Base-by-base conservation (phyloP, 139 green algal species). In the Asterochloris erici region DNA sequence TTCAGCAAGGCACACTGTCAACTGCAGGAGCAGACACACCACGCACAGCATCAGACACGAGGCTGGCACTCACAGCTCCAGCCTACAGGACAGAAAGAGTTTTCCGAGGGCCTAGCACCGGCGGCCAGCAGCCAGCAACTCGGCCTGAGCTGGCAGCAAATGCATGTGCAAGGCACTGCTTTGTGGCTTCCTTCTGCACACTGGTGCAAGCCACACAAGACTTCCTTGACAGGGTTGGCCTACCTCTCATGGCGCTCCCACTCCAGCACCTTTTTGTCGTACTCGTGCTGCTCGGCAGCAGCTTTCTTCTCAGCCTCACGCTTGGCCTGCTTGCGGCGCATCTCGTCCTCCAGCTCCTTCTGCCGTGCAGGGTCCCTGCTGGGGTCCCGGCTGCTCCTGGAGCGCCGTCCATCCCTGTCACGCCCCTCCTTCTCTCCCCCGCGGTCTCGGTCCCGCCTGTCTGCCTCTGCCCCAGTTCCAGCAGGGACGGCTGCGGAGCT, bases 191-290 rank as follows among this genome's bases (percentile, higher is more conserved):
- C 38, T 54, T 54, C 2, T 54, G 38, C 38, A 54, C 4, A 54
- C 38, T 54, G 38, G 6, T 6, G 2, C 38, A 54, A 6, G 38
- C 38, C 38, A 54, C 6, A 6, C 38, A 54, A 54, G 38, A 54
- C 38, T 54, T 54, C 4, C 38, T 2, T 6, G 2, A 54, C 38
- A 54, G 38, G 38, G 38, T 54, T 54, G 38, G 38, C 38, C 14
- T 76, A 90, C 87, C 87, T 79, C 71, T 90, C 87, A 12, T 79
- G 28, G 23, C 63, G 83, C 77, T 94, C 91, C 93, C 91, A 96
- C 38, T 91, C 82, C 14, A 84, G 78, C 77, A 91, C 26, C n/a
- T 77, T 80, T 11, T 86, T 75, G 2, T 89, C 81, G 75, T 93
- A 94, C 14, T 82, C 85, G 0, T 85, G 83, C 71, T 95, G 89